These are phyloP conservation scores for Clitoria ternatea DNA, from an alignment of 306 rosid genomes.

Conservation along the genomic window DNA sequence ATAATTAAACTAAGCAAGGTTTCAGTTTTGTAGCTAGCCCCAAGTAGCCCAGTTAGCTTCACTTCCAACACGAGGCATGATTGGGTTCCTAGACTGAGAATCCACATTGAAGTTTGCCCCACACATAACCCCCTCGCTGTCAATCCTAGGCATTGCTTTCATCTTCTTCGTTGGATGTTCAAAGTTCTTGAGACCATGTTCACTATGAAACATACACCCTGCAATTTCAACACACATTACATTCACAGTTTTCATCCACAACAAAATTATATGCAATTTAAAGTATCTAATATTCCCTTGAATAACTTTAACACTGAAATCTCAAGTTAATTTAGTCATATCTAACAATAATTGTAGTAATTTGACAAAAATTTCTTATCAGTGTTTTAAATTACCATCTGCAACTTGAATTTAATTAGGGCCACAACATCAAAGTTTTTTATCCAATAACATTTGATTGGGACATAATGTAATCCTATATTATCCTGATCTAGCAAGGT, in stretches of 20 bases:
- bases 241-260: too few relatives aligned
- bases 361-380: not conserved
- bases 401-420: too few relatives aligned
- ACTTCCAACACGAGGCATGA: constrained; percentile 97
- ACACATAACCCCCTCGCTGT: constrained; percentile 91
- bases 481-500: too few relatives aligned
- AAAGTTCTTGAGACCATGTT: constrained; percentile 70
- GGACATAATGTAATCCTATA: not conserved
- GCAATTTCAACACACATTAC: constrained; percentile 23
- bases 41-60: constrained; percentile 91
- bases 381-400: too few relatives aligned
- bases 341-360: not conserved
- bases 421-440: too few relatives aligned
- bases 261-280: too few relatives aligned
- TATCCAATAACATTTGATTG: not conserved
- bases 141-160: constrained; percentile 94
- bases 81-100: constrained; percentile 49
- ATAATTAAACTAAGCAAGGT: constrained; percentile 12
- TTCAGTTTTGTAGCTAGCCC: constrained; percentile 44
- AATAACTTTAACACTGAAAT: too few relatives aligned
- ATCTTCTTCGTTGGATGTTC: constrained; percentile 86
- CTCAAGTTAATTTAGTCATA: not conserved
- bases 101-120: constrained; percentile 93
- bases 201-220: constrained; percentile 94
- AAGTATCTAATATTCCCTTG: too few relatives aligned